Percentiles rank a stretch among this genome's conserved stretches.
Conservation (phyloP, 2,329 filamentous ascomycete genomes). For the Ophiocordyceps camponoti-leonardi region DNA sequence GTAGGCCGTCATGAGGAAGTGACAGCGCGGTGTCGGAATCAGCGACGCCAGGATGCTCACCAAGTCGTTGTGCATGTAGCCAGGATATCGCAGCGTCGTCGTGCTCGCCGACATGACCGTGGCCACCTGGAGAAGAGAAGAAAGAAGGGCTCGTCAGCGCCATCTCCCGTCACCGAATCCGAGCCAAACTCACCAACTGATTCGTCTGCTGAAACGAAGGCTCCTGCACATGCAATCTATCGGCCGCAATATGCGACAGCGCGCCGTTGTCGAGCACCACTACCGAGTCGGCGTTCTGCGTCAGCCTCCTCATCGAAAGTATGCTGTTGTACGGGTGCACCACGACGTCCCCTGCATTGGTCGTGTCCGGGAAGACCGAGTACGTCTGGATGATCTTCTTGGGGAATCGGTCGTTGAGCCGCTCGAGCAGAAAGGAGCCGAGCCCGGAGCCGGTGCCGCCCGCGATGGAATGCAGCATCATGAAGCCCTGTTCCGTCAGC, state of each 20-base stretch:
- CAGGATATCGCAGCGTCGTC: constrained; percentile 87
- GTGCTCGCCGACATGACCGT: constrained; percentile 99
- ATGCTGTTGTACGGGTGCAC: constrained; percentile 98
- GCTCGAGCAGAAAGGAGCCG: constrained; percentile 84
- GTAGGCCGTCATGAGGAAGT: constrained; percentile 97
- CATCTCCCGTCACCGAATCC: too few species aligned
- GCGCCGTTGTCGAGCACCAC: constrained; percentile 95
- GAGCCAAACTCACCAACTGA: constrained; percentile 47
- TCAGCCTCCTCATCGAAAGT: constrained; percentile 75
- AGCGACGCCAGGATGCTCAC: constrained; percentile 92
- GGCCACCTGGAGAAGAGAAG: constrained; percentile 37
- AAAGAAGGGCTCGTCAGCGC: background rate
- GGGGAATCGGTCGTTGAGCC: constrained; percentile 91
- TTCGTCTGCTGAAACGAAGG: constrained; percentile 97
- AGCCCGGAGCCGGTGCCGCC: constrained; percentile 93
- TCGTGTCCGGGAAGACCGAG: constrained; percentile 92
- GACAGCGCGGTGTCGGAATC: constrained; percentile 89
- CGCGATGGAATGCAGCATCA: constrained; percentile 96
- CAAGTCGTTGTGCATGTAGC: constrained; percentile 99
- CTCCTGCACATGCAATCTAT: constrained; percentile 85
- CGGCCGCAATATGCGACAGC: constrained; percentile 80
- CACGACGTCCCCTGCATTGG: constrained; percentile 74
- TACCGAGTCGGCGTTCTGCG: constrained; percentile 93
- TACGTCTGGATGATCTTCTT: constrained; percentile 99
- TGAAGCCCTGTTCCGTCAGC: constrained; percentile 52